Conservation (phyloP, 73 alveolate species). For the Symbiodinium pilosum region DNA sequence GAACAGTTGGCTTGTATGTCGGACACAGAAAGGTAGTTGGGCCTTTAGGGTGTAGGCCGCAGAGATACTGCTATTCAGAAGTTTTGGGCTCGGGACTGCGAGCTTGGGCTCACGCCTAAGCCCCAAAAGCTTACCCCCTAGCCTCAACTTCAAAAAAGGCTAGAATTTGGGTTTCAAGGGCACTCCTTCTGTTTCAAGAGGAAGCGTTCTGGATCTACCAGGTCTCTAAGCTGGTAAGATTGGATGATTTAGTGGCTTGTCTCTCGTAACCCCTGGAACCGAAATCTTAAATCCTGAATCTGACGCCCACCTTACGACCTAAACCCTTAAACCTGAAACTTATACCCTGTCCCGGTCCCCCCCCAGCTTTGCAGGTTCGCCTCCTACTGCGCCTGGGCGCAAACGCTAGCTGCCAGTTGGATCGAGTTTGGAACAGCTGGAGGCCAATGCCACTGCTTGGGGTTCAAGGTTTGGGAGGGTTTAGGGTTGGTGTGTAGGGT, state of each 20-base stretch:
- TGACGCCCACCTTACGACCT: not conserved
- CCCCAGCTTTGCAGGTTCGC: not conserved
- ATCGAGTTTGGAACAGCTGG: slow-evolving; percentile 33
- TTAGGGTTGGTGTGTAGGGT: not conserved
- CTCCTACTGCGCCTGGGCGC: slow-evolving; percentile 33
- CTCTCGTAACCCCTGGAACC: not conserved
- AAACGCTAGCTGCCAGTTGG: slow-evolving; percentile 39
- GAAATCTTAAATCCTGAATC: not conserved
- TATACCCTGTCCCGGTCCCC: not conserved
- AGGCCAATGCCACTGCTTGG: not conserved
- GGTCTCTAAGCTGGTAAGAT: no score
- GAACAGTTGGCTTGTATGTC: no score
- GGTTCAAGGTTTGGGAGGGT: not conserved
- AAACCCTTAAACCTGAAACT: not conserved
- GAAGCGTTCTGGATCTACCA: no score
- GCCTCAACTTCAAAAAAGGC: not conserved
- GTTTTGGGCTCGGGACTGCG: no score
- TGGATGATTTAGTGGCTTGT: no score
- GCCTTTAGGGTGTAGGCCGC: no score
- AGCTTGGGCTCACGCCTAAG: no score
- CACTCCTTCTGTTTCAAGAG: no score
- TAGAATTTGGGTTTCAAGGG: not conserved
- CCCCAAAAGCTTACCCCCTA: not conserved
- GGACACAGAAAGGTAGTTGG: no score
- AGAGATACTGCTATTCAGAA: no score